Conservation (phyloP, 2,329 filamentous ascomycete genomes). For the Simplicillium aogashimaense region DNA sequence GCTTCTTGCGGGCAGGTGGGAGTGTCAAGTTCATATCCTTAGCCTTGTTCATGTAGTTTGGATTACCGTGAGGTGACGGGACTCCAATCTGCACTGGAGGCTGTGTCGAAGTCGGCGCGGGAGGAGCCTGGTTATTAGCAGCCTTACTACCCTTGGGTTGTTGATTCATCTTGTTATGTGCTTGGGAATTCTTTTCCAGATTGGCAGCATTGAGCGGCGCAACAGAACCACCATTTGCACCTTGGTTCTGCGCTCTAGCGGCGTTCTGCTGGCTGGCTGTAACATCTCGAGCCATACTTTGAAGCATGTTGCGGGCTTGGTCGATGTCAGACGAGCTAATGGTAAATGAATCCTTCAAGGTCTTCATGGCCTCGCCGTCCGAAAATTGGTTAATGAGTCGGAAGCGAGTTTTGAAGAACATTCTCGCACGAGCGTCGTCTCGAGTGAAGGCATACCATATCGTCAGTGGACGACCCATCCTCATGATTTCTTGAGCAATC, state of each 20-base stretch:
- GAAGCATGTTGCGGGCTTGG: conserved; percentile 33
- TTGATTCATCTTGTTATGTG: conserved; percentile 33
- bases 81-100: conserved; percentile 47
- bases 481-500: conserved; percentile 30
- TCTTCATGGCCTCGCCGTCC: conserved; percentile 35
- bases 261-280: conserved; percentile 19
- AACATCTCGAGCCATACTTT: conserved; percentile 41
- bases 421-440: conserved; percentile 38
- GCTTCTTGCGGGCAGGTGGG: conserved; percentile 48
- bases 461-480: conserved; percentile 31
- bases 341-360: conserved; percentile 38
- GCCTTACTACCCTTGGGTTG: conserved; percentile 27
- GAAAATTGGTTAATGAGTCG: conserved; percentile 43
- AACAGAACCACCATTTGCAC: conserved; percentile 16
- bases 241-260: conserved; percentile 15
- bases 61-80: conserved; percentile 49
- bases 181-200: conserved; percentile 41
- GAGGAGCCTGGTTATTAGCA: conserved; percentile 34
- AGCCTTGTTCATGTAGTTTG: conserved; percentile 41
- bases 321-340: conserved; percentile 42
- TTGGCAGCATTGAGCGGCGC: conserved; percentile 34
- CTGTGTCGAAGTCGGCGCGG: conserved; percentile 47
- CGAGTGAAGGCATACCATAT: conserved; percentile 38
- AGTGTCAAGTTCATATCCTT: conserved; percentile 46
- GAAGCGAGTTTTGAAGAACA: conserved; percentile 44